Conservation (phyloP, 768 basidiomycete species). For the Boletus sp. region DNA sequence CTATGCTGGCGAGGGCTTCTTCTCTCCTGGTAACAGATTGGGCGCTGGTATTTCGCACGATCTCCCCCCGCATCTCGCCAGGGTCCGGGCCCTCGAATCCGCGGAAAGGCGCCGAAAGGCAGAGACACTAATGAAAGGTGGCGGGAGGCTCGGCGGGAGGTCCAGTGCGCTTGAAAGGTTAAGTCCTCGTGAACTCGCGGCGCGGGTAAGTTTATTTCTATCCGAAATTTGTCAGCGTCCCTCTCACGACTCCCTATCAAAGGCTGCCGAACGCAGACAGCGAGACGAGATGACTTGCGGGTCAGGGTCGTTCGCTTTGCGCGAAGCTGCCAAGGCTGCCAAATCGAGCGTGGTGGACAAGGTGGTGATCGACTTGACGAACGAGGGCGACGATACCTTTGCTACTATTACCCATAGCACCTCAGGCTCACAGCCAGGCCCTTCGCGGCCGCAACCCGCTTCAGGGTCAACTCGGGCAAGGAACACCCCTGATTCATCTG, state of each 20-base stretch:
- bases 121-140: constrained; percentile 44
- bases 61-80: constrained; percentile 62
- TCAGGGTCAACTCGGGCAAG: background rate
- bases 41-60: constrained; percentile 69
- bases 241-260: constrained; percentile 2
- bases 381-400: constrained; percentile 20
- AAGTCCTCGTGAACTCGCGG: constrained; percentile 70
- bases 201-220: constrained; percentile 49
- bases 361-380: constrained; percentile 56
- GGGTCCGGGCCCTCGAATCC: constrained; percentile 68
- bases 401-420: background rate
- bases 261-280: constrained; percentile 86
- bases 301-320: constrained; percentile 52
- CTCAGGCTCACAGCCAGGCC: constrained; percentile 33
- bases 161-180: constrained; percentile 38
- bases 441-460: constrained; percentile 2
- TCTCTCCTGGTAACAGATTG: constrained; percentile 66
- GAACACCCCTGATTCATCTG: background rate
- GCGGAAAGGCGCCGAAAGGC: constrained; percentile 69
- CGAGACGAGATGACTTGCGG: constrained; percentile 76
- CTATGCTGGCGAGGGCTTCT: constrained; percentile 91
- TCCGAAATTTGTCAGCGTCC: background rate
- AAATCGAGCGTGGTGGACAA: constrained; percentile 60
- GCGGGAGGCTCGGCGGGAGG: constrained; percentile 64
- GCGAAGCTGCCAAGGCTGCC: constrained; percentile 69